phyloP scores from a whole-genome alignment of 176 grass and related monocot species.

The Phoenix dactylifera region DNA sequence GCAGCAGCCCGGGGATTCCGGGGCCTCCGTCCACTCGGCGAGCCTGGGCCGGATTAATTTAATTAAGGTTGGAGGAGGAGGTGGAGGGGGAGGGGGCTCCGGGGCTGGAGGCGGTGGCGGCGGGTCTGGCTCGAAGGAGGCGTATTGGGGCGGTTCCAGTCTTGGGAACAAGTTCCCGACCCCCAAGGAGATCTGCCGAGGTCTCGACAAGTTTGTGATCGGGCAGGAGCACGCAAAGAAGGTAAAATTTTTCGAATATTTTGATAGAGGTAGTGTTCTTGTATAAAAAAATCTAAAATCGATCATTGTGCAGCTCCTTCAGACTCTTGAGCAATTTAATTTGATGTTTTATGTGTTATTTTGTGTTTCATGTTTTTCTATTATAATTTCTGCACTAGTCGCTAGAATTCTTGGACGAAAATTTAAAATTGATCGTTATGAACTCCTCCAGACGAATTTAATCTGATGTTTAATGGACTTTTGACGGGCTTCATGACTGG shows the following conservation, averaged over 20 bases:
- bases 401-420: too few species aligned
- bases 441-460: too few species aligned
- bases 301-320: too few species aligned
- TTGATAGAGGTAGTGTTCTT: too few species aligned
- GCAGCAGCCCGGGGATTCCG: slow-evolving; percentile 39
- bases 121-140: slow-evolving; percentile 22
- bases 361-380: too few species aligned
- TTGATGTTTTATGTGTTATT: too few species aligned
- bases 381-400: too few species aligned
- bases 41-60: slow-evolving; percentile 34
- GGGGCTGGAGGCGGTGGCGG: slow-evolving; percentile 16
- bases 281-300: too few species aligned
- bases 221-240: slow-evolving; percentile 54
- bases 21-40: neutral
- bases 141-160: slow-evolving; percentile 21
- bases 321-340: too few species aligned
- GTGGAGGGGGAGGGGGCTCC: slow-evolving; percentile 1
- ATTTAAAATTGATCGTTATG: too few species aligned
- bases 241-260: slow-evolving; percentile 6
- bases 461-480: too few species aligned
- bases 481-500: too few species aligned
- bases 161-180: slow-evolving; percentile 18
- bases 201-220: slow-evolving; percentile 47
- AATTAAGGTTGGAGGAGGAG: slow-evolving; percentile 29
- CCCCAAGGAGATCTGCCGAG: slow-evolving; percentile 50